Conservation (phyloP, 495 filamentous ascomycete species). For the Parathielavia appendiculata region DNA sequence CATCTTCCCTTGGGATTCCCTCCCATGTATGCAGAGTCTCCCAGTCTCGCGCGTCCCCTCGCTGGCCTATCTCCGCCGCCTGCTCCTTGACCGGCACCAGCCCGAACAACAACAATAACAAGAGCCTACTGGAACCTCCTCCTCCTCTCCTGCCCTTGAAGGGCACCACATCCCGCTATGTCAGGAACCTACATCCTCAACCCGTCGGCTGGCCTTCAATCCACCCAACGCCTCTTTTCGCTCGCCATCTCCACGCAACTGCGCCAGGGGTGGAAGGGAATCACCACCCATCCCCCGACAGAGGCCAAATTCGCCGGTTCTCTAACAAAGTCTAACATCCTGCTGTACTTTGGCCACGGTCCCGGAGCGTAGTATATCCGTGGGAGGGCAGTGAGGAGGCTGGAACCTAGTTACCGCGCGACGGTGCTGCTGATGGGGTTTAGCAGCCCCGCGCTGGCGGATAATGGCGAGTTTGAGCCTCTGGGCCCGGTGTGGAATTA, state of each 20-base stretch:
- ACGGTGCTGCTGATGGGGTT: conserved; percentile 92
- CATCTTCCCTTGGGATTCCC: conserved; percentile 89
- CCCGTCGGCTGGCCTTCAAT: conserved; percentile 70
- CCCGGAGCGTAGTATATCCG: conserved; percentile 92
- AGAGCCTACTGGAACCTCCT: background rate
- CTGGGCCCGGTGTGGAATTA: conserved; percentile 88
- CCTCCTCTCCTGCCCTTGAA: conserved; percentile 16
- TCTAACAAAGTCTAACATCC: conserved; percentile 57
- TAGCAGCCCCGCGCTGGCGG: conserved; percentile 67
- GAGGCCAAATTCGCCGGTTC: conserved; percentile 68
- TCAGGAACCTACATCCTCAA: conserved; percentile 84
- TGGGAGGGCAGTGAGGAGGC: conserved; percentile 65
- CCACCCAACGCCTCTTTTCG: conserved; percentile 73
- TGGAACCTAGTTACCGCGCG: conserved; percentile 56
- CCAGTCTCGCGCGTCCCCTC: conserved; percentile 82
- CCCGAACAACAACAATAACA: background rate
- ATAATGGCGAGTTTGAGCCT: conserved; percentile 82
- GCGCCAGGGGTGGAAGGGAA: conserved; percentile 53
- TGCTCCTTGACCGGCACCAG: conserved; percentile 35
- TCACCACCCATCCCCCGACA: conserved; percentile 63
- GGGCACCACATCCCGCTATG: conserved; percentile 52
- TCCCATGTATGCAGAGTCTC: conserved; percentile 75
- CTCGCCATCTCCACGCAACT: conserved; percentile 50
- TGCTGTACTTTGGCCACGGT: conserved; percentile 95
- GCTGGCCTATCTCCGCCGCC: conserved; percentile 65